A percentile compares a stretch with the other conserved stretches of the same genome.
These are phyloP conservation scores for Citrullus amarus DNA, from an alignment of 306 rosid species.

Conservation along the genomic window DNA sequence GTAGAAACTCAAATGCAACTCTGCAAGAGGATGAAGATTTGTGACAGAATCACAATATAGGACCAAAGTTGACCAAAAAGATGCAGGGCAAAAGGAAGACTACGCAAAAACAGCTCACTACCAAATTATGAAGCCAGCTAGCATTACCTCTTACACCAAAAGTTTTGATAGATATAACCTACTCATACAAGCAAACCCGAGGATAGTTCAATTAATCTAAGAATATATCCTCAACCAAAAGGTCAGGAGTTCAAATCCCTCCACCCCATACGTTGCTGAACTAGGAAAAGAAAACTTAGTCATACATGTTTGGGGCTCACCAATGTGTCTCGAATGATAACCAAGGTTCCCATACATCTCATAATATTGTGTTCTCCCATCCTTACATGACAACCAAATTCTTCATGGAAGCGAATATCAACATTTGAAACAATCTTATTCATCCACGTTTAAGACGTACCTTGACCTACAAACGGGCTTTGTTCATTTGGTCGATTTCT, in stretches of 20 bases:
- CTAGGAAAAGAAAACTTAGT: neutral
- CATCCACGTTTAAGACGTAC: slow-evolving; percentile 1
- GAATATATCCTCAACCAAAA: neutral
- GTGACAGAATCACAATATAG: neutral
- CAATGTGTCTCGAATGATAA: neutral
- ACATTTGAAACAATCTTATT: neutral
- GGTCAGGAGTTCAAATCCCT: neutral
- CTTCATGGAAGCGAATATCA: neutral
- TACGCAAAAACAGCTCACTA: neutral
- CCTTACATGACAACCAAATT: neutral
- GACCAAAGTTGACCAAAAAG: neutral
- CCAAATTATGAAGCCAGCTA: neutral
- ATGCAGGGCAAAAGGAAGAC: neutral
- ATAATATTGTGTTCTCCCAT: neutral
- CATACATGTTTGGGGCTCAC: neutral
- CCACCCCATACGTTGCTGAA: neutral
- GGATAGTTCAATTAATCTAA: neutral
- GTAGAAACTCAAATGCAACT: neutral
- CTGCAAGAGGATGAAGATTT: neutral
- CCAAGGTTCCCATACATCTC: neutral
- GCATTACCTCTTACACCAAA: neutral
- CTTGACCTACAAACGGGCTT: neutral
- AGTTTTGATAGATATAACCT: neutral
- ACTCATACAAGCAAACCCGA: neutral
- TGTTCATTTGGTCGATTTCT: neutral